These are phyloP conservation scores for Hysterium pulicare DNA, from an alignment of 2,329 filamentous ascomycete species.

Conservation along the genomic window DNA sequence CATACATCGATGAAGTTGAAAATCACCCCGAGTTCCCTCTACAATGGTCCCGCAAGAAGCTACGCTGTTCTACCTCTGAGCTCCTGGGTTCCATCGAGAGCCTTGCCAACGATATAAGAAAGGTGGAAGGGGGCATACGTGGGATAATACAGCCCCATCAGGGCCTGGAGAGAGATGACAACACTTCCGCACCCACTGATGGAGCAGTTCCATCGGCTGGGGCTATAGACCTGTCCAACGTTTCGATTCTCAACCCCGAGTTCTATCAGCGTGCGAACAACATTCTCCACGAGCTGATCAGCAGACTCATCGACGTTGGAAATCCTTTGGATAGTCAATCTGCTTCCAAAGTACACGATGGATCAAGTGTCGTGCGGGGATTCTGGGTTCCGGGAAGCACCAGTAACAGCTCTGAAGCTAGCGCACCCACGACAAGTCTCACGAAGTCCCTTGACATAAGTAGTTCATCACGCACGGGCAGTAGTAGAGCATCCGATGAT, in stretches of 20 bases:
- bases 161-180: background rate
- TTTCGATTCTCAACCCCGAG: too few relatives aligned
- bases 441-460: background rate
- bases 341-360: background rate
- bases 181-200: too few relatives aligned
- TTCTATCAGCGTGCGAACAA: constrained; percentile 8
- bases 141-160: constrained; percentile 1
- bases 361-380: background rate
- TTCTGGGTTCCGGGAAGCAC: background rate
- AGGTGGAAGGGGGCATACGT: too few relatives aligned
- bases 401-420: constrained; percentile 1
- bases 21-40: background rate
- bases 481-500: constrained; percentile 2
- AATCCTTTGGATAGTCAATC: background rate
- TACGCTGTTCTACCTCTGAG: constrained; percentile 8
- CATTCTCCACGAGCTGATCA: constrained; percentile 10
- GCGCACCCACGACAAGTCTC: background rate
- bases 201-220: background rate
- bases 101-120: constrained; percentile 5
- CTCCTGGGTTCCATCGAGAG: constrained; percentile 8
- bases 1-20: constrained; percentile 9
- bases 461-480: background rate
- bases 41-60: constrained; percentile 8
- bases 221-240: background rate
- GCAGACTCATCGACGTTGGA: constrained; percentile 5